These are phyloP conservation scores for Ceratopteris richardii DNA, from an alignment of 75 land plant species.

Conservation along the genomic window DNA sequence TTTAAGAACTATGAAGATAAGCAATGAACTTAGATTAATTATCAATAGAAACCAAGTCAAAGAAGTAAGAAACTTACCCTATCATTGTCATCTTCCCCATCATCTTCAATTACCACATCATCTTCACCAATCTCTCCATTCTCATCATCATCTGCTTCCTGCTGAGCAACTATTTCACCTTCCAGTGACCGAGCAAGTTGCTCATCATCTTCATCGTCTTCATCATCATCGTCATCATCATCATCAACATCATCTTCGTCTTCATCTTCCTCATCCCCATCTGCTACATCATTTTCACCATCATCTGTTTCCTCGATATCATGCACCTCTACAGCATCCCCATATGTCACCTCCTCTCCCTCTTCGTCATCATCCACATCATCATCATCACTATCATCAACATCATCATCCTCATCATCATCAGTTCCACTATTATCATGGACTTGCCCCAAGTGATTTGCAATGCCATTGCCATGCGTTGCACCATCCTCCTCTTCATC, in stretches of 20 bases:
- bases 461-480: neutral
- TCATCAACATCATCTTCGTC: constrained; percentile 16
- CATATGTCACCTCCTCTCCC: constrained; percentile 19
- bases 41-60: too few relatives aligned
- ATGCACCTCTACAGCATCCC: constrained; percentile 16
- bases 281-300: constrained; percentile 26
- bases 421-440: neutral
- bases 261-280: constrained; percentile 14
- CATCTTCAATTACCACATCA: constrained; percentile 21
- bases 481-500: constrained; percentile 28
- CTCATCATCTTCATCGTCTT: constrained; percentile 11
- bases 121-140: constrained; percentile 18
- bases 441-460: neutral
- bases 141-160: constrained; percentile 16
- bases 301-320: constrained; percentile 1
- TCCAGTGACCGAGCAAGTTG: constrained; percentile 7
- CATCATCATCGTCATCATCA: constrained; percentile 18
- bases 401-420: constrained; percentile 15
- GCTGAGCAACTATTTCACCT: constrained; percentile 23
- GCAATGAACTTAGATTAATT: too few relatives aligned
- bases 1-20: too few relatives aligned
- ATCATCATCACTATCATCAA: too few relatives aligned
- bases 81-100: constrained; percentile 7
- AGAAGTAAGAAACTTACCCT: constrained; percentile 6
- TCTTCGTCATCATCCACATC: constrained; percentile 17